Conservation (phyloP, 805 yeast species). For the Wickerhamiella allomyrinae region DNA sequence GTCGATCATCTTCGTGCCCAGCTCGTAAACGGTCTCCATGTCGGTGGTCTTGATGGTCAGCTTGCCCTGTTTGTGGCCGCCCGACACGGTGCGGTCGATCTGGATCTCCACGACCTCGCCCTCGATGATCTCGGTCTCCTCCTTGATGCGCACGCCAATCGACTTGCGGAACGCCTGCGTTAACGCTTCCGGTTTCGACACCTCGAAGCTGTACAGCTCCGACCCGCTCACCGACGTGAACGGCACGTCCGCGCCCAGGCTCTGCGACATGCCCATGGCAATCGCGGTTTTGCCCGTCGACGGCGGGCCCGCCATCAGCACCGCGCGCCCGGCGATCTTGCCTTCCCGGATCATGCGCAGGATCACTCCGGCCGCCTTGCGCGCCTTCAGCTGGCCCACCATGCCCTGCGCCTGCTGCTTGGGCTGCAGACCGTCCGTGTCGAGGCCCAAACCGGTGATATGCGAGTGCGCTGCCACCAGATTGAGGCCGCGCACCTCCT, state of each 20-base stretch:
- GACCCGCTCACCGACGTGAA: constrained; percentile 92
- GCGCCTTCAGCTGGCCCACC: constrained; percentile 93
- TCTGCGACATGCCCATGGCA: constrained; percentile 65
- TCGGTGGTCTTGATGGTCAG: constrained; percentile 94
- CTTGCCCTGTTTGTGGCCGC: constrained; percentile 97
- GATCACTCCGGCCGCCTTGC: constrained; percentile 91
- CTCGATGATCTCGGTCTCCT: constrained; percentile 93
- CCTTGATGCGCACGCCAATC: constrained; percentile 88
- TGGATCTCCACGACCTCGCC: constrained; percentile 98
- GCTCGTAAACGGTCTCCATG: constrained; percentile 95
- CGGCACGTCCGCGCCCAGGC: constrained; percentile 61
- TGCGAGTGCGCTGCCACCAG: constrained; percentile 97
- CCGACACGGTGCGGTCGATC: constrained; percentile 83
- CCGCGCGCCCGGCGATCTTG: constrained; percentile 92
- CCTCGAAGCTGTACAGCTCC: constrained; percentile 81
- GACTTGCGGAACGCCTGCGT: constrained; percentile 94
- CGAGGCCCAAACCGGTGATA: constrained; percentile 91
- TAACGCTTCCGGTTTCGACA: constrained; percentile 89
- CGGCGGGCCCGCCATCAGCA: constrained; percentile 93
- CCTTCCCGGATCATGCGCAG: constrained; percentile 89
- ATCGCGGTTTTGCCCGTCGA: constrained; percentile 98
- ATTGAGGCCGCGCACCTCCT: constrained; percentile 47
- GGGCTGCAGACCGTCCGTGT: constrained; percentile 68
- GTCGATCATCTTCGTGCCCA: constrained; percentile 88
- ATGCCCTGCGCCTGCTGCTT: constrained; percentile 76